These are phyloP conservation scores for Bipolaris zeicola DNA, from an alignment of 2,329 filamentous ascomycete species.

Conservation along the genomic window DNA sequence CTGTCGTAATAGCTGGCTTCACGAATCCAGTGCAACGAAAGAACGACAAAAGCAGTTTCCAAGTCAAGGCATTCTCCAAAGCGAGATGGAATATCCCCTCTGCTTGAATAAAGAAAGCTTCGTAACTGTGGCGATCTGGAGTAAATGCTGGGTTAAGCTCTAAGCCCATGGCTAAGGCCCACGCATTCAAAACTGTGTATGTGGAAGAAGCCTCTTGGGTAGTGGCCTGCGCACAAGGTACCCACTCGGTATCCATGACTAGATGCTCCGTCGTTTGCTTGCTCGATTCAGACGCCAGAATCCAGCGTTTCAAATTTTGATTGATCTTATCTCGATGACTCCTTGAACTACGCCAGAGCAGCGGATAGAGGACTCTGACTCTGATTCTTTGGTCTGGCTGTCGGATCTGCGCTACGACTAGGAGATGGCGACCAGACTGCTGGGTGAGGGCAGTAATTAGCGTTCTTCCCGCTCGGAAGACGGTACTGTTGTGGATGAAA, in stretches of 20 bases:
- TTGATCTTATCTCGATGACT: background rate
- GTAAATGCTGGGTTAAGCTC: conserved; percentile 10
- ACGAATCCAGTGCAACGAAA: conserved; percentile 11
- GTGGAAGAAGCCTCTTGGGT: background rate
- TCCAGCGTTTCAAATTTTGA: background rate
- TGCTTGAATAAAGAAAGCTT: conserved; percentile 10
- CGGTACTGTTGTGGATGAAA: background rate
- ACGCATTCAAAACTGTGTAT: conserved; percentile 23
- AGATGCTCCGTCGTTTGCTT: background rate
- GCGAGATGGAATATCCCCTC: conserved; percentile 13
- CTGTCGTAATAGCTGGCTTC: background rate
- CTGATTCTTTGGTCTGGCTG: conserved; percentile 4
- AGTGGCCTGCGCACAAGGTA: conserved; percentile 7
- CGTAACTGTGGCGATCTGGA: background rate
- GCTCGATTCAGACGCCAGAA: background rate
- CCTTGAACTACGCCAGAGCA: conserved; percentile 6
- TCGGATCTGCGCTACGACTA: conserved; percentile 1
- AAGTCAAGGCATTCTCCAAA: conserved; percentile 9
- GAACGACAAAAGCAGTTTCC: conserved; percentile 19
- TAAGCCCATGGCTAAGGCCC: conserved; percentile 27
- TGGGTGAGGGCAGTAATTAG: conserved; percentile 2
- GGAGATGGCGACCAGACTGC: background rate
- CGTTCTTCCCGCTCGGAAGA: conserved; percentile 13
- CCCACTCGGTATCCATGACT: conserved; percentile 4
- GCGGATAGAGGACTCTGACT: conserved; percentile 14